These are phyloP conservation scores for Cordyceps cicadae DNA, from an alignment of 2,329 filamentous ascomycete species.

Conservation along the genomic window DNA sequence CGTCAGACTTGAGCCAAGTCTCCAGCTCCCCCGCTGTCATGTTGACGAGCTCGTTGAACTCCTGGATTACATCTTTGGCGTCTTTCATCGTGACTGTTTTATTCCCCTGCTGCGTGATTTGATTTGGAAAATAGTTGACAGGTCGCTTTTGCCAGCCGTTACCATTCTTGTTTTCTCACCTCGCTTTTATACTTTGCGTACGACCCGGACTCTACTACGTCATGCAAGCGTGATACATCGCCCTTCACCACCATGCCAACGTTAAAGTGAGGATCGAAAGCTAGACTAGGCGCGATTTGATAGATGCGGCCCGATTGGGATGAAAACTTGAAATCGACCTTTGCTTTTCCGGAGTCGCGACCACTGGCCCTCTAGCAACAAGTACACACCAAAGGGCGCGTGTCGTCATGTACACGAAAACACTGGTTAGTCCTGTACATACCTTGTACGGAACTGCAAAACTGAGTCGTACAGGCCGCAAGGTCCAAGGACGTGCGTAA, in stretches of 20 bases:
- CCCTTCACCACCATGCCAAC: background rate
- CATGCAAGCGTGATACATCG: constrained; percentile 1
- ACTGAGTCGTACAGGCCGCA: background rate
- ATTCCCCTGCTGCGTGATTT: background rate
- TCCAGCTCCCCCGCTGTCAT: constrained; percentile 54
- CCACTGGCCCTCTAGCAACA: background rate
- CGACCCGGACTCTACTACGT: background rate
- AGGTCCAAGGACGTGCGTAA: background rate
- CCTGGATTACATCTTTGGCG: constrained; percentile 31
- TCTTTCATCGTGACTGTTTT: constrained; percentile 17
- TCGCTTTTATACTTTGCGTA: background rate
- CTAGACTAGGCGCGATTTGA: background rate
- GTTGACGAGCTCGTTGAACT: constrained; percentile 60
- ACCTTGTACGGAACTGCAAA: too few relatives aligned
- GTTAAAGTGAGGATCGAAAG: background rate
- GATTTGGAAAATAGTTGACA: background rate
- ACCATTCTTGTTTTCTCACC: background rate
- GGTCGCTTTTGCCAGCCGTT: background rate
- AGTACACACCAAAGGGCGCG: background rate
- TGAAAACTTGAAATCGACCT: background rate
- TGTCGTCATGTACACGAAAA: background rate
- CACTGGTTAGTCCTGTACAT: too few relatives aligned
- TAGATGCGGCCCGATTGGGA: background rate
- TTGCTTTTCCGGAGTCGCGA: background rate
- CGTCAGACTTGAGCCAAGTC: constrained; percentile 51